Percentiles rank a stretch among this genome's conserved stretches.
Evolutionary conservation across 2,329 filamentous ascomycete genomes (phyloP).

Genomic region (Rutstroemia sp.): DNA sequence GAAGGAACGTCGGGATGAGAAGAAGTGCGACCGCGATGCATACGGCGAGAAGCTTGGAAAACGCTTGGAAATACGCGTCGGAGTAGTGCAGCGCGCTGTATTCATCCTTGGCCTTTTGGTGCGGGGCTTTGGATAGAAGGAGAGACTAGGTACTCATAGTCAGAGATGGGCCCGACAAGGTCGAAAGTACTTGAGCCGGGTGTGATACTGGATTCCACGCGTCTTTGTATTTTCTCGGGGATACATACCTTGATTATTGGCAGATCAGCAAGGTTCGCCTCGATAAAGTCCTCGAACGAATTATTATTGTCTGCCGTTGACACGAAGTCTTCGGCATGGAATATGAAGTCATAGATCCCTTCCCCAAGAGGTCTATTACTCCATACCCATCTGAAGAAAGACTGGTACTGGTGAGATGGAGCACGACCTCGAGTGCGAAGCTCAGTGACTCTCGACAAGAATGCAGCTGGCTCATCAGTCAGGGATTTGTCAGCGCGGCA

Average conservation of each 20-base stretch:
- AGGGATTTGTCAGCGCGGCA: neutral
- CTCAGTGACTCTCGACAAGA: neutral
- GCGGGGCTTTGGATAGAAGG: constrained; percentile 8
- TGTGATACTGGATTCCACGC: neutral
- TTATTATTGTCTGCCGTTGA: neutral
- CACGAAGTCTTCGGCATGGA: constrained; percentile 9
- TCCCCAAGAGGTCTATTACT: neutral
- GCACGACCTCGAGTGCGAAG: neutral
- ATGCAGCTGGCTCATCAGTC: constrained; percentile 3
- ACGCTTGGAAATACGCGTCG: neutral
- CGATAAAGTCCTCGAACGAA: neutral
- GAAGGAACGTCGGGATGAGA: constrained; percentile 14
- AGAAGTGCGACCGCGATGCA: constrained; percentile 9
- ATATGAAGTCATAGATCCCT: constrained; percentile 10
- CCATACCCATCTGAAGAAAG: constrained; percentile 9
- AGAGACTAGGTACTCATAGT: constrained; percentile 1
- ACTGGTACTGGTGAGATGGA: neutral
- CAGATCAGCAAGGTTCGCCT: neutral
- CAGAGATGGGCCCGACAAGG: too few relatives aligned
- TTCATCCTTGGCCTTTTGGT: constrained; percentile 8
- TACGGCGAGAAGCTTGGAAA: constrained; percentile 5
- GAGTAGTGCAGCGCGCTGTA: constrained; percentile 3
- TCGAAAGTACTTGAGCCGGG: neutral
- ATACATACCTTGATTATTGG: neutral
- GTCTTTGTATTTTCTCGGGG: neutral